Conservation (phyloP, 192 early-diverging fungal genomes). For the Backusella luteola region DNA sequence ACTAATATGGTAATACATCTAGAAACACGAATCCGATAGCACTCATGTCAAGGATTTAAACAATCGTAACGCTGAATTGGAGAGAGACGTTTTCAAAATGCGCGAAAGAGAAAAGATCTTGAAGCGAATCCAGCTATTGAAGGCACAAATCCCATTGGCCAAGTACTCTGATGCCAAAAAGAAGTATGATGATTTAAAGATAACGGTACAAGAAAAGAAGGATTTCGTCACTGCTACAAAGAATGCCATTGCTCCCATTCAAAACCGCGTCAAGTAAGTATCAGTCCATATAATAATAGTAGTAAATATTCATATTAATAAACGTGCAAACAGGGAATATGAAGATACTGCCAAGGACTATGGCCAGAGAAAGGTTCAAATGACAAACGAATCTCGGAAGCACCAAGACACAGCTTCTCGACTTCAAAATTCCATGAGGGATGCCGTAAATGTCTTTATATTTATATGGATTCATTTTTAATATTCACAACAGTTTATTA, state of each 20-base stretch:
- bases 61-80: constrained; percentile 66
- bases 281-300: too few species aligned
- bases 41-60: constrained; percentile 61
- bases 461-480: not conserved
- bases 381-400: not conserved
- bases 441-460: not conserved
- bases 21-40: constrained; percentile 49
- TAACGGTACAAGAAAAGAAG: not conserved
- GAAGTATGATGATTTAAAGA: constrained; percentile 39
- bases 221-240: constrained; percentile 26
- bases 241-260: constrained; percentile 41
- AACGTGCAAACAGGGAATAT: not conserved
- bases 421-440: not conserved
- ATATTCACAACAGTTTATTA: not conserved
- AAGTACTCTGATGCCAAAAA: constrained; percentile 58
- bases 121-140: constrained; percentile 51
- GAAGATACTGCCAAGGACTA: not conserved
- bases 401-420: not conserved
- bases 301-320: not conserved
- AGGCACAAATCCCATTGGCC: constrained; percentile 57
- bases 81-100: constrained; percentile 76
- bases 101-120: constrained; percentile 69
- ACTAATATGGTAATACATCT: not conserved
- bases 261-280: constrained; percentile 29
- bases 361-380: not conserved